Evolutionary conservation across 2,329 filamentous ascomycete species (phyloP).

Genomic region (Fusarium humuli): DNA sequence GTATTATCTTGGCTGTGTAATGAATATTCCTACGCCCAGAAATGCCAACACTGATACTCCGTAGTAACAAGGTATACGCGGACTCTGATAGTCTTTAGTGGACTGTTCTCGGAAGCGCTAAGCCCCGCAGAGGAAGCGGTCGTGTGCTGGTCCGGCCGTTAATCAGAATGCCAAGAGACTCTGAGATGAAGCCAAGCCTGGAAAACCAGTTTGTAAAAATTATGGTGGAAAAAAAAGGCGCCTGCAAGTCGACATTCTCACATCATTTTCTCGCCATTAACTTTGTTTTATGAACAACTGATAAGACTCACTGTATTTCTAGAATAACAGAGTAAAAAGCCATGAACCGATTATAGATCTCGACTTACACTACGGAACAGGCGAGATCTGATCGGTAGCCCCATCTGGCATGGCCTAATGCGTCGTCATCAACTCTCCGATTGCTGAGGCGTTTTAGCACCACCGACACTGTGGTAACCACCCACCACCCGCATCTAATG

Average conservation of each 20-base stretch:
- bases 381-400: constrained; percentile 11
- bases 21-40: constrained; percentile 15
- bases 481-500: not conserved
- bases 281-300: not conserved
- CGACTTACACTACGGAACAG: constrained; percentile 4
- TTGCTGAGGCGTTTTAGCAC: constrained; percentile 1
- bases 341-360: constrained; percentile 8
- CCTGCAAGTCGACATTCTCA: not conserved
- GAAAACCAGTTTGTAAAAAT: constrained; percentile 16
- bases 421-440: constrained; percentile 28
- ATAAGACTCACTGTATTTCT: not conserved
- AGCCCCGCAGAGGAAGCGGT: constrained; percentile 18
- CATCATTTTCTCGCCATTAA: not conserved
- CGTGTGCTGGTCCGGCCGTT: constrained; percentile 27
- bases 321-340: not conserved
- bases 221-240: not conserved
- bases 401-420: constrained; percentile 12
- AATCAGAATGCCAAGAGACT: constrained; percentile 20
- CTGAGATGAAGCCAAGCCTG: constrained; percentile 37
- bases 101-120: constrained; percentile 22
- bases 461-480: not conserved
- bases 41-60: constrained; percentile 14
- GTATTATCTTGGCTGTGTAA: constrained; percentile 29
- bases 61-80: not conserved
- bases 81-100: constrained; percentile 5